Base-by-base conservation (phyloP, 495 filamentous ascomycete genomes). In the Thozetella sp. region DNA sequence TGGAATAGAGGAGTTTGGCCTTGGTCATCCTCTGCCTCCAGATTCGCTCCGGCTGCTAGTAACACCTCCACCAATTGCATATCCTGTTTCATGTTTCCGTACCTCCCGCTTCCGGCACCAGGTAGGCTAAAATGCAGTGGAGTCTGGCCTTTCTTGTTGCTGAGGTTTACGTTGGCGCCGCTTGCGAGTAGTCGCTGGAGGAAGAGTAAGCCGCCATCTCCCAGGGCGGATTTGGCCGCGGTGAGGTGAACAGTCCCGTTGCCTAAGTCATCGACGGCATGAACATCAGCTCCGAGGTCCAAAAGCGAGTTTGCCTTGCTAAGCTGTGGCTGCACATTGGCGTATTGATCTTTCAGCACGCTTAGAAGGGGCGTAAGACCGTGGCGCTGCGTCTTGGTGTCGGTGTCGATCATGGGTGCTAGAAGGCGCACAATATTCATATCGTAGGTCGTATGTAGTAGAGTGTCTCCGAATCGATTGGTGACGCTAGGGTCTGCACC, bases 401-500 rank as follows among this genome's bases (percentile, higher is more conserved):
- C 53, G 3, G 53, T 52, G 12, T 58, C 57, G 2, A 57, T 60
- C 53, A 56, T 52, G 24, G 56, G 54, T 6, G 66, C 48, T 1
- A 70, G 51, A 25, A 65, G 10, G 22, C 64, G 55, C 10, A 63
- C 19, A 13, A 66, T 53, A 19, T 50, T 25, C n/a, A 20, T n/a
- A 0, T 56, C 57, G 1, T 53, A 30, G 1, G 58, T 48, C 19
- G 52, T 40, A 20, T 65, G 58, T 0, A 68, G 43, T 15, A 59
- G 60, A 9, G 63, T 64, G 10, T 67, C 30, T n/a, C 70, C 70
- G 20, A 59, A 30, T 1, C 22, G 17, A 17, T 66, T 52, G 17
- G 57, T 40, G 6, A 50, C 51, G 30, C 70, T 69, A 13, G 64
- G 50, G 51, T 62, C 61, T 1, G 64, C 68, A 9, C 70, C 66